Conservation (phyloP, 495 filamentous ascomycete species). For the Xylaria castorea region DNA sequence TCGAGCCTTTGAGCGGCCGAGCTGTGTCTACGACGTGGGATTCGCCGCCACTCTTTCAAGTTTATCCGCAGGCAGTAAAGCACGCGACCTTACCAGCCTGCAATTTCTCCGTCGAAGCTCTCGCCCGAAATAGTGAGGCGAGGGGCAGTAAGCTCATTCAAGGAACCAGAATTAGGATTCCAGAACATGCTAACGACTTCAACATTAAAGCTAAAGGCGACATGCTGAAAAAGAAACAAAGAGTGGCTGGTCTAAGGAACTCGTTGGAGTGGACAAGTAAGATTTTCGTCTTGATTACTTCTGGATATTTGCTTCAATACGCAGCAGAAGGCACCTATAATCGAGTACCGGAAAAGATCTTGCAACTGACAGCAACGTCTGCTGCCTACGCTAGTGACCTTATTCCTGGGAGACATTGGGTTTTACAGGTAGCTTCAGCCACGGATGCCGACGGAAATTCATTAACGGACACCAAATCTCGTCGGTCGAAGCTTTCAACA, state of each 20-base stretch:
- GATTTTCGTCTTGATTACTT: conserved; percentile 79
- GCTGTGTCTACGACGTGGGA: conserved; percentile 62
- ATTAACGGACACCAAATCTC: conserved; percentile 61
- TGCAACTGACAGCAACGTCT: conserved; percentile 82
- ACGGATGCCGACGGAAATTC: conserved; percentile 67
- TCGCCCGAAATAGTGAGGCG: conserved; percentile 67
- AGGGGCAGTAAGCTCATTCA: conserved; percentile 50
- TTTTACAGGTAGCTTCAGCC: conserved; percentile 85
- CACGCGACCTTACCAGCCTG: conserved; percentile 59
- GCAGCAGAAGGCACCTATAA: conserved; percentile 79
- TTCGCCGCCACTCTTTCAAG: conserved; percentile 85
- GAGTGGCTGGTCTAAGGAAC: conserved; percentile 64
- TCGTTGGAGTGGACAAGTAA: conserved; percentile 76
- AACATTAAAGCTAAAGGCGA: conserved; percentile 32
- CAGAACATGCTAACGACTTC: conserved; percentile 34
- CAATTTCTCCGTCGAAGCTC: conserved; percentile 59
- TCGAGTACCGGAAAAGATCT: conserved; percentile 83
- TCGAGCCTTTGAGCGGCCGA: conserved; percentile 21
- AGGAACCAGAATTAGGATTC: conserved; percentile 25
- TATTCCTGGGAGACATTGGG: conserved; percentile 91
- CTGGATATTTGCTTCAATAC: conserved; percentile 89
- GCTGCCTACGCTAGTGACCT: conserved; percentile 93
- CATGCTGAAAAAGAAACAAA: conserved; percentile 51
- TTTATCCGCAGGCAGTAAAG: conserved; percentile 82
- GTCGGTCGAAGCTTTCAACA: conserved; percentile 75